phyloP scores from a whole-genome alignment of 2,329 filamentous ascomycete species.

The Eurotiales sp. region DNA sequence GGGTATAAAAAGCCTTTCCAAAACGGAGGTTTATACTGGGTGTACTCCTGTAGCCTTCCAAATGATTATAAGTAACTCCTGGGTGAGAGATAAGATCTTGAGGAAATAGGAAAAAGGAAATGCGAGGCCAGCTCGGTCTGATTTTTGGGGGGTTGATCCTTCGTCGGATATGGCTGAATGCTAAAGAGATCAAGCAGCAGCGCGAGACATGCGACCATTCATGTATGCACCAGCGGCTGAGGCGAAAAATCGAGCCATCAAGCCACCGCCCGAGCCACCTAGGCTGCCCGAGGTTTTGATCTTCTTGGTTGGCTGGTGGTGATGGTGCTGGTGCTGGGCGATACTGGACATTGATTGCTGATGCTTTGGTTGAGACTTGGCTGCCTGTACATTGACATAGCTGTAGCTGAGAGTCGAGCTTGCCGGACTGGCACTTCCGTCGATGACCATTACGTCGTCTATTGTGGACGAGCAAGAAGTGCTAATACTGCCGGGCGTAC shows the following conservation, averaged over 20 bases:
- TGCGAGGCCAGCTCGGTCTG: constrained; percentile 15
- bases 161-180: too few relatives aligned
- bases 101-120: constrained; percentile 1
- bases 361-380: constrained; percentile 30
- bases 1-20: constrained; percentile 8
- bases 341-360: constrained; percentile 17
- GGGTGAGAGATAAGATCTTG: neutral
- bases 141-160: neutral
- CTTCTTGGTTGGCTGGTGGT: constrained; percentile 42
- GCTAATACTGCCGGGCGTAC: constrained; percentile 42
- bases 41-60: constrained; percentile 9
- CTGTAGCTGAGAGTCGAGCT: constrained; percentile 28
- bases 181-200: constrained; percentile 19
- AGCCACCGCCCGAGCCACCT: constrained; percentile 27
- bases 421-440: constrained; percentile 31
- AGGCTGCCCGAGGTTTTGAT: constrained; percentile 31
- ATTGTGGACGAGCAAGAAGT: constrained; percentile 33
- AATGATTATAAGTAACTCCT: constrained; percentile 7
- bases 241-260: constrained; percentile 42
- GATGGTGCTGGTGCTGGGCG: too few relatives aligned
- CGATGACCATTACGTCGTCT: constrained; percentile 34
- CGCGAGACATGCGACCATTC: constrained; percentile 33
- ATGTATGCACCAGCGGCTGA: constrained; percentile 41
- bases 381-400: constrained; percentile 31
- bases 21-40: constrained; percentile 1